These are phyloP conservation scores for Fusarium nanum DNA, from an alignment of 2,329 filamentous ascomycete species.

Conservation along the genomic window DNA sequence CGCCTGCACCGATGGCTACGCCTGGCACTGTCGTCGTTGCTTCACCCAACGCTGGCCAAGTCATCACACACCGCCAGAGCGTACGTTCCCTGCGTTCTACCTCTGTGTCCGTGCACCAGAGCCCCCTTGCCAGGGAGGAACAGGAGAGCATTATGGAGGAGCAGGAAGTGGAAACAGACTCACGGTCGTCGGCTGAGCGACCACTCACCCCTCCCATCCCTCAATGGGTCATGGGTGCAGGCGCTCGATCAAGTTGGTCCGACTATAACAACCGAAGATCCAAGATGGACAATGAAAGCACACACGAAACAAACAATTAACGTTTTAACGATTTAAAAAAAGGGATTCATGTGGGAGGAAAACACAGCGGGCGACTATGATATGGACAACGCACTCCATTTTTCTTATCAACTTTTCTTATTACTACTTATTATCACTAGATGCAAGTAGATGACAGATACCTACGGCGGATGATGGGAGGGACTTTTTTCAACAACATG, in stretches of 20 bases:
- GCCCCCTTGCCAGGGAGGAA: slow-evolving; percentile 59
- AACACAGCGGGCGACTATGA: slow-evolving; percentile 36
- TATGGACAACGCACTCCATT: slow-evolving; percentile 32
- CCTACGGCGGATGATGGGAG: slow-evolving; percentile 5
- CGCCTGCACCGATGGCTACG: slow-evolving; percentile 72
- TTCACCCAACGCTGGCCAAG: slow-evolving; percentile 74
- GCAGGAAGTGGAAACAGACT: slow-evolving; percentile 40
- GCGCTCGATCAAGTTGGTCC: slow-evolving; percentile 62
- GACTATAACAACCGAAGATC: slow-evolving; percentile 58
- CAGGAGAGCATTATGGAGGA: slow-evolving; percentile 40
- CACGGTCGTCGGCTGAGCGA: slow-evolving; percentile 51
- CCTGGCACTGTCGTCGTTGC: slow-evolving; percentile 78
- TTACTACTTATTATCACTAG: neutral
- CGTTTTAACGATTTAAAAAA: slow-evolving; percentile 31
- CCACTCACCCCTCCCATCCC: slow-evolving; percentile 71
- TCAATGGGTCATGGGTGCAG: slow-evolving; percentile 68
- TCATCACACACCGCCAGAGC: slow-evolving; percentile 67
- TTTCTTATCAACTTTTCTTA: slow-evolving; percentile 20
- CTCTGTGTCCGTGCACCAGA: slow-evolving; percentile 60
- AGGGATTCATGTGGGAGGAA: slow-evolving; percentile 7
- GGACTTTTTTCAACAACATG: slow-evolving; percentile 17
- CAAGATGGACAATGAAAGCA: slow-evolving; percentile 25
- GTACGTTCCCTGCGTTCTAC: slow-evolving; percentile 66
- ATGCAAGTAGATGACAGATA: slow-evolving; percentile 8
- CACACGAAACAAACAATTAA: slow-evolving; percentile 17